These are phyloP conservation scores for Daucus carota DNA, from an alignment of 129 eudicot species.

Conservation along the genomic window DH1_v3.0 NC_030388.2:7914001-7914500, in stretches of 20 bases:
- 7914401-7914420: slow-evolving; percentile 1
- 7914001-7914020: background rate
- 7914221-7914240: slow-evolving; percentile 38
- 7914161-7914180: slow-evolving; percentile 32
- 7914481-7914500: background rate
- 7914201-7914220: slow-evolving; percentile 17
- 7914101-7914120: background rate
- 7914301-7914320: background rate
- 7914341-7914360: background rate
- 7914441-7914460: background rate
- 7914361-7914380: background rate
- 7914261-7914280: background rate
- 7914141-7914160: slow-evolving; percentile 44
- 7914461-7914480: background rate
- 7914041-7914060: background rate
- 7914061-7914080: background rate
- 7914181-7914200: slow-evolving; percentile 37
- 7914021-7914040: background rate
- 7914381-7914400: slow-evolving; percentile 2
- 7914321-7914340: background rate
- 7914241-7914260: background rate
- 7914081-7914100: background rate
- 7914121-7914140: background rate
- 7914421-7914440: background rate
- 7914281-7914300: background rate